These are phyloP conservation scores for Hypoxylon sp. DNA, from an alignment of 2,329 filamentous ascomycete species.

Conservation along the genomic window DNA sequence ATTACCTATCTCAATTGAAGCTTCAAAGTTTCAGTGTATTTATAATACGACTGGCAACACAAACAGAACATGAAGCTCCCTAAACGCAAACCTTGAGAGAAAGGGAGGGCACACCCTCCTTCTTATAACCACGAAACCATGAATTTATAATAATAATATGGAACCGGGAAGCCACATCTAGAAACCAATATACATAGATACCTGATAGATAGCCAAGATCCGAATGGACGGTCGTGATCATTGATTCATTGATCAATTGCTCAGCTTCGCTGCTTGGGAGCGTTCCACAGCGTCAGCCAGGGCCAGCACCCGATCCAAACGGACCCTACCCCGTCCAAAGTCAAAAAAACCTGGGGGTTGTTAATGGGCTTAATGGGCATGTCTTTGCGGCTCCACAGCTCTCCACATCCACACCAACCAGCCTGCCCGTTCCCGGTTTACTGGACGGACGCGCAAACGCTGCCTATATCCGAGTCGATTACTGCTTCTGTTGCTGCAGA, in stretches of 20 bases:
- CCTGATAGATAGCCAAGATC: slow-evolving; percentile 5
- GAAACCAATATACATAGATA: neutral
- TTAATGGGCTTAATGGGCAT: neutral
- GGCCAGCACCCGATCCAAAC: slow-evolving; percentile 36
- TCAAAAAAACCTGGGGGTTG: slow-evolving; percentile 40
- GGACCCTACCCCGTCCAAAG: slow-evolving; percentile 38
- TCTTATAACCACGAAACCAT: slow-evolving; percentile 3
- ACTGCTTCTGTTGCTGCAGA: neutral
- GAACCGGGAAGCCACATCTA: neutral
- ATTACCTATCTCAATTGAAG: neutral
- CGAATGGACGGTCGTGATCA: slow-evolving; percentile 18
- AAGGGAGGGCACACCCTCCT: neutral
- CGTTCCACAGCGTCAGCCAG: slow-evolving; percentile 37
- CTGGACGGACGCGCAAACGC: slow-evolving; percentile 28
- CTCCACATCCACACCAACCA: slow-evolving; percentile 7
- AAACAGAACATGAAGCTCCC: neutral
- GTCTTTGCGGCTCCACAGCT: slow-evolving; percentile 18
- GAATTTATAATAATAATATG: slow-evolving; percentile 2
- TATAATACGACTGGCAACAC: neutral
- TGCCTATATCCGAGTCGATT: neutral
- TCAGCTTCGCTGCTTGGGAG: slow-evolving; percentile 26
- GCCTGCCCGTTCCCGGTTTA: slow-evolving; percentile 34
- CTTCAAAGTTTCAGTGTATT: neutral
- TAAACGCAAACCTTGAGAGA: neutral
- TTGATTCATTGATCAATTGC: slow-evolving; percentile 13